A percentile compares a stretch with the other conserved stretches of the same genome.
phyloP scores from a whole-genome alignment of 2,329 filamentous ascomycete genomes.

The Tetracladium maxilliforme region DNA sequence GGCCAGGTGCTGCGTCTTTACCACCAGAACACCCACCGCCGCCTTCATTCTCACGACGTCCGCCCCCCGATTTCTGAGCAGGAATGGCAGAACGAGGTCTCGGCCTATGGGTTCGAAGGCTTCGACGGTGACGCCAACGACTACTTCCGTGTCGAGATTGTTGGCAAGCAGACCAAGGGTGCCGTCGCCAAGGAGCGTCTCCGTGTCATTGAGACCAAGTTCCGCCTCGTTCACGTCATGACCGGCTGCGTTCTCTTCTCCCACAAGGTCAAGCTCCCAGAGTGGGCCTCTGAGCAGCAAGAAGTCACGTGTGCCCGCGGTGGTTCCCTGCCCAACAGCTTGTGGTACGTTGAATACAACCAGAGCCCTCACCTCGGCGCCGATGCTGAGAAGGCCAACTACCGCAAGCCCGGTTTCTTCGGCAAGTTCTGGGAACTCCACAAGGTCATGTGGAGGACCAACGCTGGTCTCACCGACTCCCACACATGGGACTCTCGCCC shows the following conservation, averaged over 20 bases:
- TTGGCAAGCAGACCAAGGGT: conserved; percentile 75
- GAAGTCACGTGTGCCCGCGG: conserved; percentile 94
- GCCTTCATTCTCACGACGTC: conserved; percentile 91
- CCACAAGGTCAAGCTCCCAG: conserved; percentile 96
- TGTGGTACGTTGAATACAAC: conserved; percentile 95
- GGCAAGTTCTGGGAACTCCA: conserved; percentile 97
- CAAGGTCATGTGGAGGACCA: conserved; percentile 97
- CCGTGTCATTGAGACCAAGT: conserved; percentile 92
- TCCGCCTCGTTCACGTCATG: conserved; percentile 91
- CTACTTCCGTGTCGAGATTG: conserved; percentile 85
- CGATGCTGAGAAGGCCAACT: conserved; percentile 87
- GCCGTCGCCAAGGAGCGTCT: conserved; percentile 68
- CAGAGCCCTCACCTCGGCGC: conserved; percentile 62
- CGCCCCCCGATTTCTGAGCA: conserved; percentile 74
- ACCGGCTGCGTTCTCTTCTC: conserved; percentile 93
- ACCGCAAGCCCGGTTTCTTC: conserved; percentile 85
- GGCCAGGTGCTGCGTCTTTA: conserved; percentile 73
- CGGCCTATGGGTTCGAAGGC: conserved; percentile 92
- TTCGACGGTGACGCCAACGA: conserved; percentile 97
- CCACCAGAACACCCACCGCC: conserved; percentile 69
- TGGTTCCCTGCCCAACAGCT: conserved; percentile 84
- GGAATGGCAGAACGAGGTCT: conserved; percentile 93
- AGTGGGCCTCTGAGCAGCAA: conserved; percentile 96
- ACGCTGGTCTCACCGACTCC: conserved; percentile 88
- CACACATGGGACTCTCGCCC: conserved; percentile 97